Base-by-base conservation (phyloP, 2,329 filamentous ascomycete species). In the Penicillium frequentans region DNA sequence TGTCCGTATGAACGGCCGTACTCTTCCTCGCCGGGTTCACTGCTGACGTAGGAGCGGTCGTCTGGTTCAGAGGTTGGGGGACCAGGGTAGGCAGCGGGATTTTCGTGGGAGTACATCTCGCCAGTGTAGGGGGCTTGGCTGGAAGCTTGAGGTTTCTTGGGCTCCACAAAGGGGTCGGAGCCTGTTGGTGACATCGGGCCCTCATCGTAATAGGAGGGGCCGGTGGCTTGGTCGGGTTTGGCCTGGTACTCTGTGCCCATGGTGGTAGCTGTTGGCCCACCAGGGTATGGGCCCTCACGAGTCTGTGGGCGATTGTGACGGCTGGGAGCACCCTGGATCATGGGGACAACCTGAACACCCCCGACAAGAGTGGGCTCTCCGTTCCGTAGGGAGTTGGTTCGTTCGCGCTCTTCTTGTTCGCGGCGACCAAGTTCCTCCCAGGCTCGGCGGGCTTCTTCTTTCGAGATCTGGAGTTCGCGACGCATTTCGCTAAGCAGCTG, bases 391-490 rank as follows among this genome's bases (percentile, higher is more conserved):
- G 91, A 92, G 27, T 86, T 82, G 1, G 90, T 95, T 46, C 91
- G 85, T 62, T 97, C 93, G 6, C 93, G 86, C 74, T 97, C 93
- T 75, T 96, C 91, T 70, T 97, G 91, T 74, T 98, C 95, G 51
- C 92, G 86, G 51, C 93, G 85, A 24, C 95, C 95, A 1, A 99
- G 85, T 75, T 98, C 95, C 77, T 99, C 95, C 95, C 95, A 99
- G 1, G 95, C 95, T 56, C 95, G 86, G 35, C 93, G 87, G 9
- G 95, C 93, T 75, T 99, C 95, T 66, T 97, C 93, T 70, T 96
- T 97, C 39, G 93, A 96, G 59, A 99, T 99, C 67, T 90, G 85
- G 39, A 98, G 81, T 75, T 99, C 95, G 61, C 95, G 90, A 66
- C 90, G 89, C 89, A 96, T 92, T 74, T 98, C 95, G 16, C 83